Evolutionary conservation across 257 asterid species (phyloP).

Genomic region (Jacaranda mimosifolia): DNA sequence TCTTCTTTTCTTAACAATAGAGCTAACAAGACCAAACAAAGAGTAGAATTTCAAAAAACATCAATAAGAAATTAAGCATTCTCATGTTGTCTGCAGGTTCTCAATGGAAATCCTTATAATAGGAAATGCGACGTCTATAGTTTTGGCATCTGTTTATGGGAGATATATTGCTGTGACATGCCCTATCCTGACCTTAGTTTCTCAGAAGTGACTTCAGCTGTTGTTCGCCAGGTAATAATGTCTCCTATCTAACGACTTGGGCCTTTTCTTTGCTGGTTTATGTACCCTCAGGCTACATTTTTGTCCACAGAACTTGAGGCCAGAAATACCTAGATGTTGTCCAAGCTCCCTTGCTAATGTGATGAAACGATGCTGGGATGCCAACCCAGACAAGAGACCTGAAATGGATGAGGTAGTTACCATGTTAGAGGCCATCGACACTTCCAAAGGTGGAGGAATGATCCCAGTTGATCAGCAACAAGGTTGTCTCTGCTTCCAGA

Average conservation of each 20-base stretch:
- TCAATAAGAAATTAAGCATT: slow-evolving; percentile 4
- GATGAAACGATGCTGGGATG: slow-evolving; percentile 84
- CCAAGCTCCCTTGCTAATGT: slow-evolving; percentile 73
- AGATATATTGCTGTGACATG: slow-evolving; percentile 85
- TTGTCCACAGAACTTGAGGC: slow-evolving; percentile 67
- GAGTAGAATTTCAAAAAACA: neutral
- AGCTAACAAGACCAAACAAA: neutral
- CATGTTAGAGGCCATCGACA: slow-evolving; percentile 76
- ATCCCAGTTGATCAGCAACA: slow-evolving; percentile 73
- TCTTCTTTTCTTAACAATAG: neutral
- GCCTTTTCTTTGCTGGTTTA: neutral
- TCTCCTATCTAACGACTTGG: neutral
- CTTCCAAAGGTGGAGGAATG: slow-evolving; percentile 86
- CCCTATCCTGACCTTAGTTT: slow-evolving; percentile 81
- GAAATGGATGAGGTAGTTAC: slow-evolving; percentile 82
- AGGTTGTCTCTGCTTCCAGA: slow-evolving; percentile 67
- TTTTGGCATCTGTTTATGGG: slow-evolving; percentile 83
- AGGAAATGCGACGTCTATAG: slow-evolving; percentile 78
- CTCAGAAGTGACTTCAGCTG: slow-evolving; percentile 84
- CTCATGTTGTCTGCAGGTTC: slow-evolving; percentile 54
- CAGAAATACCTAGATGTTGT: slow-evolving; percentile 83
- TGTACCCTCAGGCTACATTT: neutral
- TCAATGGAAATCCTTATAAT: slow-evolving; percentile 71
- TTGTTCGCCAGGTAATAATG: slow-evolving; percentile 71
- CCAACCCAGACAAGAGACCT: slow-evolving; percentile 74